A percentile compares a stretch with the other conserved stretches of the same genome.
Evolutionary conservation across 306 rosid genomes (phyloP).

Genomic region (Quercus alba): DNA sequence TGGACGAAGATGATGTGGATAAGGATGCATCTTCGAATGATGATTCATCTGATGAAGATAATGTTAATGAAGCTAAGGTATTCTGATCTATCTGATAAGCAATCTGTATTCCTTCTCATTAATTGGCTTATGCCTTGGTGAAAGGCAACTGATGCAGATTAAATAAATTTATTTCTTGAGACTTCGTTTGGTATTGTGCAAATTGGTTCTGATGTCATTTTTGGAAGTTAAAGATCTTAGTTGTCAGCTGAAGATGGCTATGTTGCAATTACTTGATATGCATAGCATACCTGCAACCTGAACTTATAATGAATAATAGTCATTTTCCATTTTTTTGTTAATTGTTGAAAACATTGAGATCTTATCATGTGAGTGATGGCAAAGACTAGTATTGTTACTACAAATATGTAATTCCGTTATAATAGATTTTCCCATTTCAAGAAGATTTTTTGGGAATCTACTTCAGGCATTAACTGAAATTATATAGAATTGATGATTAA

Average conservation of each 20-base stretch:
- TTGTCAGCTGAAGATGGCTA: neutral
- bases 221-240: neutral
- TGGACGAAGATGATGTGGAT: slow-evolving; percentile 24
- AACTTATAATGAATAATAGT: neutral
- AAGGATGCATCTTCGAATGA: slow-evolving; percentile 35
- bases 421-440: neutral
- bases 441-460: neutral
- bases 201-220: neutral
- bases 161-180: neutral
- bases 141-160: neutral
- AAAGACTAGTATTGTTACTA: neutral
- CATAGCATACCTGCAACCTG: neutral
- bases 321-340: neutral
- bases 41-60: slow-evolving; percentile 38
- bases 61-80: slow-evolving; percentile 29
- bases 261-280: neutral
- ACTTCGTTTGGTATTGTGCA: neutral
- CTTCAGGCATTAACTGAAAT: neutral
- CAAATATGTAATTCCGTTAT: too few relatives aligned
- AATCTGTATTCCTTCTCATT: neutral
- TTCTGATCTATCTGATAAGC: neutral
- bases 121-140: neutral
- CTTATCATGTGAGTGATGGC: neutral
- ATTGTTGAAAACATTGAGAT: neutral
- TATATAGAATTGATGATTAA: neutral